Evolutionary conservation across 2,329 filamentous ascomycete species (phyloP), one percentile per base, ranked within the genome.

Genomic region (Meredithiella fracta): DNA sequence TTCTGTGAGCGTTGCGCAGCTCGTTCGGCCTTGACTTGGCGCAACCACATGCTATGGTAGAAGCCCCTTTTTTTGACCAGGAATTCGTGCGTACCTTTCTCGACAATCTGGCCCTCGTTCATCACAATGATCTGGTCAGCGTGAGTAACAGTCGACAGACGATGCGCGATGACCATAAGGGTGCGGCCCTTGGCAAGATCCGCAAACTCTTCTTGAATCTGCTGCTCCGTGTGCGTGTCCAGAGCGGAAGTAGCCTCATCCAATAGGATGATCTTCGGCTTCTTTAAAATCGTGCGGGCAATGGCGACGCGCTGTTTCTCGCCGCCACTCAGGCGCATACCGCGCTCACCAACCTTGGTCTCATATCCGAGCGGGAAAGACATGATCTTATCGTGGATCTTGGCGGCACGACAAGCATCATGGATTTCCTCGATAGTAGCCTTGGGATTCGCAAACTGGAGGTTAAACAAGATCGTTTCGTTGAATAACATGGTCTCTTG

Each of bases 401-500:
- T 91, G 17, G 90, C 89, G 23, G 88, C 88, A 60, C 79, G 78
- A 67, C 89, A 95, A 11, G 90, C 90, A 47, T 79, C 80, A 63
- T 81, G 85, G 1, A 95, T 82, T 26, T 95, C 82, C 62, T 91
- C 85, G 58, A 94, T 83, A 0, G 85, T 85, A 9, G 85, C 88
- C 26, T 77, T 68, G 47, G 86, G 86, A 61, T 91, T 91, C 59
- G 90, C 89, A 65, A 96, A 95, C 66, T 82, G 85, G 59, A 96
- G 73, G 65, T 96, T 96, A 71, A 94, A 95, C 87, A 95, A 92
- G 60, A 96, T 72, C 1, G 85, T 85, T 67, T 95, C 90, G 66
- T 95, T 95, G 76, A 96, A 96, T 47, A 96, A 74, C 4, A 94
- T 86, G 3, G 91, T 96, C 64, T 98, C 92, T 67, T 98, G 92